Percentiles rank a stretch among this genome's conserved stretches.
Conservation (phyloP, 352 stramenopile genomes). For the Phytophthora europaea region DNA sequence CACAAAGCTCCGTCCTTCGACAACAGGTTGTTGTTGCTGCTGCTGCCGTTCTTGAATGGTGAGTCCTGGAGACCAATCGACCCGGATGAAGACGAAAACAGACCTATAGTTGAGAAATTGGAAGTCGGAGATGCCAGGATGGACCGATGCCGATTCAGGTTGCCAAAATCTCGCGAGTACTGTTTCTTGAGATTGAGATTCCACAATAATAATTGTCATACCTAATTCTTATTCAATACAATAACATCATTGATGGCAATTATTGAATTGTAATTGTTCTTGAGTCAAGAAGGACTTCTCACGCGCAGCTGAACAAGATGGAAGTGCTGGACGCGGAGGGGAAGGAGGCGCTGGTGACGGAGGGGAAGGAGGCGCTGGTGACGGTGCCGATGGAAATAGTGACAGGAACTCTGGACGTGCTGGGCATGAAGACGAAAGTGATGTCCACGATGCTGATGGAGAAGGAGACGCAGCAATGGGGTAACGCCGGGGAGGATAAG, state of each 20-base stretch:
- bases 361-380: constrained; percentile 45
- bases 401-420: constrained; percentile 28
- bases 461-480: constrained; percentile 32
- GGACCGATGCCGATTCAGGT: constrained; percentile 70
- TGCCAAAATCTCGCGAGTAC: constrained; percentile 76
- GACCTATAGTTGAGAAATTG: constrained; percentile 28
- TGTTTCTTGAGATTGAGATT: constrained; percentile 87
- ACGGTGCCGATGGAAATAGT: constrained; percentile 22
- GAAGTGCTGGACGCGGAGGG: constrained; percentile 31
- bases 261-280: no score
- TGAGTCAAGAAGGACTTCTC: constrained; percentile 91
- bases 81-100: constrained; percentile 36
- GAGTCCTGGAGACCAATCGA: constrained; percentile 37
- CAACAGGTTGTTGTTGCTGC: constrained; percentile 27
- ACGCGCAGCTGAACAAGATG: constrained; percentile 75
- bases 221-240: no score
- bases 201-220: no score
- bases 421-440: constrained; percentile 29
- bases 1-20: constrained; percentile 45
- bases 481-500: constrained; percentile 48
- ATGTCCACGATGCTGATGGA: constrained; percentile 26
- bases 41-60: constrained; percentile 24
- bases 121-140: constrained; percentile 58
- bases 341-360: no score
- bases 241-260: no score